phyloP scores from a whole-genome alignment of 2,329 filamentous ascomycete species.

The Hyphodiscus sp. region DNA sequence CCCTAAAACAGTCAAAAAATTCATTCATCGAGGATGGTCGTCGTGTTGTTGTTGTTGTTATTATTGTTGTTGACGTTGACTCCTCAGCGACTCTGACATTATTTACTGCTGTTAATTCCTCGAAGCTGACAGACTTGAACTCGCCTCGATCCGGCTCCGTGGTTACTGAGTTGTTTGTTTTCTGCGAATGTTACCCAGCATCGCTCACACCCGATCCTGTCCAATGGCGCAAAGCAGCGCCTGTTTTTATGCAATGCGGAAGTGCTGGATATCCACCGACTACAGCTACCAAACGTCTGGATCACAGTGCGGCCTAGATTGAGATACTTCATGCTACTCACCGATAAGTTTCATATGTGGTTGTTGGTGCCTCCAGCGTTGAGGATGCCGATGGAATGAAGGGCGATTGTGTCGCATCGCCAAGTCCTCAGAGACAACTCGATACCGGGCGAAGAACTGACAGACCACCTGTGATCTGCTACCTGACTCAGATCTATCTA shows the following conservation, averaged over 20 bases:
- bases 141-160: not conserved
- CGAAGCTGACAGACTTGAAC: no score
- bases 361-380: not conserved
- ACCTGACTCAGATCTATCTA: not conserved
- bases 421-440: not conserved
- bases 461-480: not conserved
- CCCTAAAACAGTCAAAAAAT: no score
- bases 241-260: not conserved
- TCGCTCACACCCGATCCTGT: not conserved
- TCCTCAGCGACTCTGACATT: no score
- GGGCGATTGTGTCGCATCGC: not conserved
- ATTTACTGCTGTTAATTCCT: no score
- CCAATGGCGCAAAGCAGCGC: not conserved
- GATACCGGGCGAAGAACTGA: not conserved
- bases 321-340: not conserved
- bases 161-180: no score
- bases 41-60: no score
- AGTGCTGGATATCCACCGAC: not conserved
- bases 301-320: not conserved
- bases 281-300: not conserved
- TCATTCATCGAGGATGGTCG: no score
- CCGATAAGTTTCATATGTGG: not conserved
- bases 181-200: not conserved
- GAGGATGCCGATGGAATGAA: no score
- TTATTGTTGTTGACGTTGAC: no score